Conservation (phyloP, 495 filamentous ascomycete species). For the Tuber borchii region DNA sequence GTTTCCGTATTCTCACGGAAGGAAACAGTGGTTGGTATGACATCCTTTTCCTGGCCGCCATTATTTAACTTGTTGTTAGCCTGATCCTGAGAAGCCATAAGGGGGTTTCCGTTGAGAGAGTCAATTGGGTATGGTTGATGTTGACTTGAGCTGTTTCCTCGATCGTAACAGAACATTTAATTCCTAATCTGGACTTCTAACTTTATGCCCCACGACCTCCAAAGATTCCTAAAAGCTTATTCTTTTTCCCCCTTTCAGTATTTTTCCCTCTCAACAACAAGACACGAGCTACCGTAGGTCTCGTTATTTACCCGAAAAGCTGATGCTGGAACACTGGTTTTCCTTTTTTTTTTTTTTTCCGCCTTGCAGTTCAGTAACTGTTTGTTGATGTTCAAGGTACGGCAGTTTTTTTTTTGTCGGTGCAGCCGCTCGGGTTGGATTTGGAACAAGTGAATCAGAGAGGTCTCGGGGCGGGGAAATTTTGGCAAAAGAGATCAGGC, state of each 20-base stretch:
- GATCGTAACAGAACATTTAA: conserved; percentile 5
- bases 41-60: conserved; percentile 9
- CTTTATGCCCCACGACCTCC: conserved; percentile 22
- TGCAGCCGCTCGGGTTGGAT: conserved; percentile 9
- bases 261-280: conserved; percentile 8
- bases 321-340: not conserved
- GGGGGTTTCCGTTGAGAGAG: conserved; percentile 15
- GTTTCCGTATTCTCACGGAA: conserved; percentile 19
- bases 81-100: conserved; percentile 21
- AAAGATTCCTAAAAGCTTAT: conserved; percentile 16
- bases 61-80: conserved; percentile 22
- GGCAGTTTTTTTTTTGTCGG: conserved; percentile 8
- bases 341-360: not conserved
- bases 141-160: conserved; percentile 20
- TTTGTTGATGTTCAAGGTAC: not conserved
- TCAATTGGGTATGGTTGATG: conserved; percentile 20
- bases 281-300: too few relatives aligned
- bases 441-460: conserved; percentile 17
- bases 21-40: conserved; percentile 20
- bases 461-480: conserved; percentile 17
- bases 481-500: conserved; percentile 7
- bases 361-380: not conserved
- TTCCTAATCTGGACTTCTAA: not conserved
- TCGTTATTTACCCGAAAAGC: not conserved
- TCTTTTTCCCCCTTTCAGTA: conserved; percentile 14